Evolutionary conservation across 176 grass and related monocot species (phyloP).

Genomic region (Phragmites australis): DNA sequence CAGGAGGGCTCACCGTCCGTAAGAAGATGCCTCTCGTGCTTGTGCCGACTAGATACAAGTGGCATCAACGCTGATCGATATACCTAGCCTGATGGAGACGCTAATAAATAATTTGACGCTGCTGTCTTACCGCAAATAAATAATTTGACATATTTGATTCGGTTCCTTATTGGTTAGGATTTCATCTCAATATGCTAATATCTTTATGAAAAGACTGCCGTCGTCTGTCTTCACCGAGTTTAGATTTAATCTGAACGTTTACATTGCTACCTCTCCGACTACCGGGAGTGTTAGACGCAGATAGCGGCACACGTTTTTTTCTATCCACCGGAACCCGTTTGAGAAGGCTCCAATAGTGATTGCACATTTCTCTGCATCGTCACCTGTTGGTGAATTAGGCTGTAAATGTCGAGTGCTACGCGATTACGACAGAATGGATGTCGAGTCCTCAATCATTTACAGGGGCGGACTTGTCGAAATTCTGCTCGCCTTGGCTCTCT

Average conservation of each 20-base stretch:
- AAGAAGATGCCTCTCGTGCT: conserved; percentile 24
- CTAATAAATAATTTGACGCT: no score
- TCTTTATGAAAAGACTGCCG: no score
- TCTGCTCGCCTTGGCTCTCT: not conserved
- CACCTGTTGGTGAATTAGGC: not conserved
- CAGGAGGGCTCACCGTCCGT: not conserved
- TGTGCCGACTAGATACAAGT: not conserved
- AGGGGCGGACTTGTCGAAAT: conserved; percentile 15
- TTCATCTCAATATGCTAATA: no score
- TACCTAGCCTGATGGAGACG: no score
- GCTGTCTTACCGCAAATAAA: no score
- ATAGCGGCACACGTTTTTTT: no score
- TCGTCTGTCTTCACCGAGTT: no score
- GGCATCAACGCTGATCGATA: not conserved
- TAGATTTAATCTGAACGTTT: no score
- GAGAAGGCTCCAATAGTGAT: not conserved
- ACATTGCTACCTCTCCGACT: no score
- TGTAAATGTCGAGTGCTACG: not conserved
- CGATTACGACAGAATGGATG: not conserved
- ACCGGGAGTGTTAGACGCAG: no score
- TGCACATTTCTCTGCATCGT: not conserved
- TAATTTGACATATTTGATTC: no score
- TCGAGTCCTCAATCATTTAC: not conserved
- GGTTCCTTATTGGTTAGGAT: no score
- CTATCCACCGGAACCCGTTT: not conserved